Conservation (phyloP, 176 grass and related monocot genomes). For the Carex littledalei region DNA sequence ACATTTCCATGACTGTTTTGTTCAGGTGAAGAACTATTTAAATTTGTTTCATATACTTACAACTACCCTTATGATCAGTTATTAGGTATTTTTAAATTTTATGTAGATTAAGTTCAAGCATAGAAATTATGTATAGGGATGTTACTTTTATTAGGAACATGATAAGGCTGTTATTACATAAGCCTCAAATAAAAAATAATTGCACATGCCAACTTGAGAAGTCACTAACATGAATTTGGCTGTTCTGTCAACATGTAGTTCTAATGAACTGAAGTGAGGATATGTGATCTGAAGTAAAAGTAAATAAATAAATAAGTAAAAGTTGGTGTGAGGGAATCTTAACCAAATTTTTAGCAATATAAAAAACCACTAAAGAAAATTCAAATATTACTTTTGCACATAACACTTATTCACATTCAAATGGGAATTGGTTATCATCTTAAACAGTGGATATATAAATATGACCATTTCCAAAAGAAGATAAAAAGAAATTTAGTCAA, state of each 20-base stretch:
- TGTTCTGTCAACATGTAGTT: not conserved
- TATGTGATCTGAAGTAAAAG: not conserved
- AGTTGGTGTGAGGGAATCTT: not conserved
- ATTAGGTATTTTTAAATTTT: not conserved
- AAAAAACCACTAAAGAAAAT: not conserved
- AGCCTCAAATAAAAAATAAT: not conserved
- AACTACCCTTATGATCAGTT: not conserved
- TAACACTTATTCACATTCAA: not conserved
- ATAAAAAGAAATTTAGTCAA: not conserved
- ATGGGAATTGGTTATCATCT: no score
- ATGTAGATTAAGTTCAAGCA: not conserved
- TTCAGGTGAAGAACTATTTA: constrained; percentile 37
- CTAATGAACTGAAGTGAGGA: not conserved
- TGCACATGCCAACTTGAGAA: not conserved
- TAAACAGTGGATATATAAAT: not conserved
- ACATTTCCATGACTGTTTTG: constrained; percentile 98
- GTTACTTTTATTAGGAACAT: not conserved
- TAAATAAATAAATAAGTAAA: not conserved
- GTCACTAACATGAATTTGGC: constrained; percentile 2
- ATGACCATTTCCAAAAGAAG: not conserved
- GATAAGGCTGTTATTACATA: not conserved
- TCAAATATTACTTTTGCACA: not conserved
- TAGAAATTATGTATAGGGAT: not conserved
- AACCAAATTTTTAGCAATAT: not conserved
- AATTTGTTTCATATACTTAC: not conserved